phyloP scores from a whole-genome alignment of 306 rosid species.

The Quercus agrifolia region DNA sequence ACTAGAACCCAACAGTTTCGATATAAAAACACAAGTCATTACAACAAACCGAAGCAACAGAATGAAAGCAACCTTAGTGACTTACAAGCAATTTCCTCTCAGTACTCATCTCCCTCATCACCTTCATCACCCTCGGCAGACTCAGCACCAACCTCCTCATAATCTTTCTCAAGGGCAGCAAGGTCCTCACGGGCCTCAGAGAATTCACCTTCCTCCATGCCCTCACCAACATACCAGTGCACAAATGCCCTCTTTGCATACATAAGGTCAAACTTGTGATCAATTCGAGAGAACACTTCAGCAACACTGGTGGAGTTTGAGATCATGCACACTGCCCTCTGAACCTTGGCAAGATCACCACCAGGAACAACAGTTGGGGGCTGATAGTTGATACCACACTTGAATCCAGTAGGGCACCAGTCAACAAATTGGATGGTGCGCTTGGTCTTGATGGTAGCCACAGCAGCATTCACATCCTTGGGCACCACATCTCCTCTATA shows the following conservation, averaged over 20 bases:
- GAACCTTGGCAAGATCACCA: constrained; percentile 79
- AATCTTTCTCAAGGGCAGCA: constrained; percentile 75
- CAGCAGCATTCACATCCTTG: constrained; percentile 80
- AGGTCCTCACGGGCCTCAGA: constrained; percentile 86
- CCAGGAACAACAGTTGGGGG: constrained; percentile 84
- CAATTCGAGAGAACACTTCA: constrained; percentile 77
- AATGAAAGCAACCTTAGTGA: neutral
- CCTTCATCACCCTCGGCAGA: constrained; percentile 63
- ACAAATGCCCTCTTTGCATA: constrained; percentile 82
- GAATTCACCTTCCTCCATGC: constrained; percentile 89
- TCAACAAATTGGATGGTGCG: constrained; percentile 80
- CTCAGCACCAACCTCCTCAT: constrained; percentile 81
- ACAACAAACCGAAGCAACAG: neutral
- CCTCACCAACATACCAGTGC: constrained; percentile 88
- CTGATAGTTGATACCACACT: constrained; percentile 85
- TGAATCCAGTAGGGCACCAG: constrained; percentile 89
- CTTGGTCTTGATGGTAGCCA: constrained; percentile 82
- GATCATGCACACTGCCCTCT: constrained; percentile 86
- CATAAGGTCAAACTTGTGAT: constrained; percentile 82
- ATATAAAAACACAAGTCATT: neutral
- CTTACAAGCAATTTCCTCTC: neutral
- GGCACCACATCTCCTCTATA: constrained; percentile 86
- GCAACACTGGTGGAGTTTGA: constrained; percentile 85
- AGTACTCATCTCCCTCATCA: constrained; percentile 65
- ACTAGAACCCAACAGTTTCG: neutral